Base-by-base conservation (phyloP, 225 moss, liverwort and hornwort genomes). In the Lunularia cruciata region DNA sequence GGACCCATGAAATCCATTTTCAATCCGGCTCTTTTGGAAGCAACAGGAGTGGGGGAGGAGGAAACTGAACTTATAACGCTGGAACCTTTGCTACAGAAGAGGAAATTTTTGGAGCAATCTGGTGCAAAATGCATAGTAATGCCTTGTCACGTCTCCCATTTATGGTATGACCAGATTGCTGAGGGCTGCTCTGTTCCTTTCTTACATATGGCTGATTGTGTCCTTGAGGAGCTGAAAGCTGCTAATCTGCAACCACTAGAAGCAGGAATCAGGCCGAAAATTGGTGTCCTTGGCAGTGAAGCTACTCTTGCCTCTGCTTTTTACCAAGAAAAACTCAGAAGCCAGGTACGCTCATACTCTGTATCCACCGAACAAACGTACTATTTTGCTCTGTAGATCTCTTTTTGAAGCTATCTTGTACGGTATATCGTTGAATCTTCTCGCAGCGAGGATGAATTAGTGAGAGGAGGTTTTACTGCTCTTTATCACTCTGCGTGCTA, bases 141-240 rank as follows among this genome's bases (percentile, higher is more conserved):
- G 78, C 78, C 78, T 45, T 78, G 73, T 56, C 78, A 78, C 38
- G 68, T 73, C 55, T 73, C 73, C 19, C 78, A 78, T 51, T 36
- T 78, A 73, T 78, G 72, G 72, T 78, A 63, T 46, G 78, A 73
- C 42, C 68, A 78, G 34, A 60, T 78, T 16, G 73, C 60, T 1
- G 45, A 63, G 54, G 78, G 73, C 19, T 78, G 78, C 69, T 68
- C 67, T 26, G 73, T 78, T 36, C 78, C 78, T 3, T 78, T 78
- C 53, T 40, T 78, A 37, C 73, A 78, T 35, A 78, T 78, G 66
- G 73, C 68, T 2, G 73, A 78, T 39, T 78, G 73, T 38, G 78
- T 73, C 15, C 60, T 78, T 28, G 73, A 78, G 47, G 78, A 78
- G 78, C 57, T 78, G 54, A 78, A 78, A 43, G 78, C 73, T 40